These are phyloP conservation scores for Fusarium sp. DNA, from an alignment of 2,329 filamentous ascomycete genomes.

Conservation along the genomic window DNA sequence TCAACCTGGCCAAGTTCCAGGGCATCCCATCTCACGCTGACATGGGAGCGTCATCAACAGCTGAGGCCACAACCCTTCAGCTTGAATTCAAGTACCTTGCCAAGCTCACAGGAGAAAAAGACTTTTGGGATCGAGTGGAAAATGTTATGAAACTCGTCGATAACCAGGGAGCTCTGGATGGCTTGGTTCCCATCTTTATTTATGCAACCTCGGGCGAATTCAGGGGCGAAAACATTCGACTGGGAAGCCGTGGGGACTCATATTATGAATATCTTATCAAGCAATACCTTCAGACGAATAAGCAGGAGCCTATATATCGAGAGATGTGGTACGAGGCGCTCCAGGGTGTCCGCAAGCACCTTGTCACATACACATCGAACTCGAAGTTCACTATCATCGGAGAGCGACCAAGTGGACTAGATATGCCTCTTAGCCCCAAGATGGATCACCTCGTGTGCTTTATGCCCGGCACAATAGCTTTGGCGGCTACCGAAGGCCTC, in stretches of 20 bases:
- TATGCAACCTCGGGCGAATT: slow-evolving; percentile 84
- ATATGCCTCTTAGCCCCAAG: slow-evolving; percentile 78
- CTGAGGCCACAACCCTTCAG: slow-evolving; percentile 92
- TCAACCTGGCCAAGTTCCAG: slow-evolving; percentile 83
- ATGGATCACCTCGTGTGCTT: slow-evolving; percentile 99
- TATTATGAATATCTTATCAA: slow-evolving; percentile 99
- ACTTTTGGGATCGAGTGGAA: slow-evolving; percentile 93
- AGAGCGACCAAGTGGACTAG: slow-evolving; percentile 83
- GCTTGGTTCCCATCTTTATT: slow-evolving; percentile 92
- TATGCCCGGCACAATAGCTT: slow-evolving; percentile 93
- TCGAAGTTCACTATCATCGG: slow-evolving; percentile 89
- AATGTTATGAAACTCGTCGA: slow-evolving; percentile 93
- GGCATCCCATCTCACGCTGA: slow-evolving; percentile 87
- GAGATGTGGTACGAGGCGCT: slow-evolving; percentile 95
- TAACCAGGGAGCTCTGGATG: slow-evolving; percentile 81
- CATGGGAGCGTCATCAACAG: slow-evolving; percentile 89
- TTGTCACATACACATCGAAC: slow-evolving; percentile 87
- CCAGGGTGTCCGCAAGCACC: slow-evolving; percentile 87
- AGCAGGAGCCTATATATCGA: slow-evolving; percentile 85
- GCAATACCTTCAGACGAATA: slow-evolving; percentile 94
- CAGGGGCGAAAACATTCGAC: slow-evolving; percentile 84
- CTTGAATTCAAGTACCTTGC: slow-evolving; percentile 98
- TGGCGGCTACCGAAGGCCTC: slow-evolving; percentile 85
- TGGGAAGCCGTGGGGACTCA: slow-evolving; percentile 94
- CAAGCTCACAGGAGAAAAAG: slow-evolving; percentile 90